These are phyloP conservation scores for Ramularia endophylla DNA, from an alignment of 2,329 filamentous ascomycete genomes.

Conservation along the genomic window DNA sequence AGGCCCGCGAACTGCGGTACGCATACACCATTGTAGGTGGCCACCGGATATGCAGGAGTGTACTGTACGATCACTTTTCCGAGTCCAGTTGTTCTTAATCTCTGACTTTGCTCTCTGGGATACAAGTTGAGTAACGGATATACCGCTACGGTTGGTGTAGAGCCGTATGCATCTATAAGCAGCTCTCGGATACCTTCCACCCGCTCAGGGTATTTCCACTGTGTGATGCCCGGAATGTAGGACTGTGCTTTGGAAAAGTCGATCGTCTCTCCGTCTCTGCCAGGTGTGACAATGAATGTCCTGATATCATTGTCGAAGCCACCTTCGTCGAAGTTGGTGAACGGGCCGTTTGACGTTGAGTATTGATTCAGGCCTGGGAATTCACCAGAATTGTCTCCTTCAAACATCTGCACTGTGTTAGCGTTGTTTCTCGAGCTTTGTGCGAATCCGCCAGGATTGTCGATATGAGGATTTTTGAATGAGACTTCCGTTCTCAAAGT, in stretches of 20 bases:
- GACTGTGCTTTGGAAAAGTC: not conserved
- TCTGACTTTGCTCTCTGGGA: not conserved
- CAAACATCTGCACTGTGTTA: slow-evolving; percentile 1
- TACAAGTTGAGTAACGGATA: not conserved
- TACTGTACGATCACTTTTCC: slow-evolving; percentile 11
- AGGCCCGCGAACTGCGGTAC: slow-evolving; percentile 2
- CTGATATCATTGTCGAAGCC: slow-evolving; percentile 3
- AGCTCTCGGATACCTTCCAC: not conserved
- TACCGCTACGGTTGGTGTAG: slow-evolving; percentile 1
- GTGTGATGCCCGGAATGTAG: not conserved
- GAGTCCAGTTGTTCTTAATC: slow-evolving; percentile 1
- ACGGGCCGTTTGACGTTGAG: not conserved
- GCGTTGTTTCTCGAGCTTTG: not conserved
- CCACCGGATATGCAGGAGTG: too few species aligned
- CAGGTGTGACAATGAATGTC: slow-evolving; percentile 11
- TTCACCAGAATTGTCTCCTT: slow-evolving; percentile 6
- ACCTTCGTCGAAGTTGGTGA: slow-evolving; percentile 6
- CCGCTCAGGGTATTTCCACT: slow-evolving; percentile 3
- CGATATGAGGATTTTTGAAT: not conserved
- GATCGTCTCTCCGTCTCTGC: not conserved
- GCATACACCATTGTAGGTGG: too few species aligned
- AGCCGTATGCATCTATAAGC: not conserved
- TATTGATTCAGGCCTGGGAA: slow-evolving; percentile 7
- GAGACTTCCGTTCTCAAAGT: not conserved
- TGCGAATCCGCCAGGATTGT: not conserved